phyloP scores from a whole-genome alignment of 257 asterid genomes.

The Scutellaria baicalensis region DNA sequence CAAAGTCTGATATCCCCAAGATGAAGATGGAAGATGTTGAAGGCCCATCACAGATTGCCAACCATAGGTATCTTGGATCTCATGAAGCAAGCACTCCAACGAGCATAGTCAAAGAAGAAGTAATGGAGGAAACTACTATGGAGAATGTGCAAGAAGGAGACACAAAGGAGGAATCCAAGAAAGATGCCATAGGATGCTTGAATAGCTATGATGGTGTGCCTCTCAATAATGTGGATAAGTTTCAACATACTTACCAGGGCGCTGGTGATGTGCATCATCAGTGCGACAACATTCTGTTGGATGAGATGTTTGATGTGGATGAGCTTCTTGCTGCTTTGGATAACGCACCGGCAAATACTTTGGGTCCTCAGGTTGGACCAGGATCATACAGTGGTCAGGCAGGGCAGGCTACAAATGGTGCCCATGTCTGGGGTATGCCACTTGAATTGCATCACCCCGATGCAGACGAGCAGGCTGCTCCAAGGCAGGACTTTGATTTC shows the following conservation, averaged over 20 bases:
- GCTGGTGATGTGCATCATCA: too few species aligned
- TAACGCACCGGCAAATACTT: neutral
- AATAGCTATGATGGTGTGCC: neutral
- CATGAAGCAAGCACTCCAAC: constrained; percentile 13
- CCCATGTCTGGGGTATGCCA: neutral
- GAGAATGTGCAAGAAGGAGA: neutral
- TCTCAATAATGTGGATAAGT: neutral
- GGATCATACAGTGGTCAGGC: neutral
- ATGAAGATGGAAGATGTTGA: constrained; percentile 14
- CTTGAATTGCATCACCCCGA: constrained; percentile 2
- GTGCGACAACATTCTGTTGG: constrained; percentile 16
- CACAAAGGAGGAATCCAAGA: constrained; percentile 4
- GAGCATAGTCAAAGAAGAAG: constrained; percentile 22
- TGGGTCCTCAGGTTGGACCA: neutral
- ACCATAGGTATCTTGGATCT: neutral
- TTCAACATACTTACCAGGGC: neutral
- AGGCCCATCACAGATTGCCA: neutral
- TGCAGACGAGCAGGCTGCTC: neutral
- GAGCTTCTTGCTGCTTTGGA: constrained; percentile 43
- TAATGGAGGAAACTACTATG: neutral
- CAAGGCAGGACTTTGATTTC: constrained; percentile 45
- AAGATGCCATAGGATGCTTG: neutral
- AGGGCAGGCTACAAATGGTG: neutral
- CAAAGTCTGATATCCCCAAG: neutral
- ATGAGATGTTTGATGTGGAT: constrained; percentile 53